Percentiles rank a stretch among this genome's conserved stretches.
Conservation (phyloP, 352 stramenopile genomes). For the Globisporangium recalcitrans region DNA sequence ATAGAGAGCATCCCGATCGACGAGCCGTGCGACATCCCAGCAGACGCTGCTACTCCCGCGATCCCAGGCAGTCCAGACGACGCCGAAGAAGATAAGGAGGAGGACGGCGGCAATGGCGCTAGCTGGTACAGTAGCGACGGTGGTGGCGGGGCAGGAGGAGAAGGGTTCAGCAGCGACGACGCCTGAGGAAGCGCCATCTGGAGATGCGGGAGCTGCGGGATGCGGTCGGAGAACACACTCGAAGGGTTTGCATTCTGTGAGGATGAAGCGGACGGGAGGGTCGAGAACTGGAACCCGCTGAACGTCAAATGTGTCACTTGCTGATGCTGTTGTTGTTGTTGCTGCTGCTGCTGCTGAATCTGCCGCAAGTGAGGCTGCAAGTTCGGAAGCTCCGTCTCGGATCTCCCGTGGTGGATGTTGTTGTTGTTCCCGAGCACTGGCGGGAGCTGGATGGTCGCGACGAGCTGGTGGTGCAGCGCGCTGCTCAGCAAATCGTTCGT, state of each 20-base stretch:
- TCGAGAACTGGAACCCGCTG: slow-evolving; percentile 30
- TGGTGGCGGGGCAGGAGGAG: slow-evolving; percentile 25
- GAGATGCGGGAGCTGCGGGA: slow-evolving; percentile 44
- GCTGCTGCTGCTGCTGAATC: slow-evolving; percentile 16
- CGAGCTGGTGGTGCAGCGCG: not conserved
- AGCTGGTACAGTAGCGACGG: slow-evolving; percentile 27
- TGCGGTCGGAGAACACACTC: slow-evolving; percentile 22
- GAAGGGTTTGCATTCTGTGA: slow-evolving; percentile 19
- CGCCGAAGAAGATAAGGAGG: not conserved
- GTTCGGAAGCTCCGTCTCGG: slow-evolving; percentile 19
- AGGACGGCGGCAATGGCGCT: slow-evolving; percentile 1
- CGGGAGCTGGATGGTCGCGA: slow-evolving; percentile 10
- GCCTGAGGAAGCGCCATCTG: slow-evolving; percentile 44
- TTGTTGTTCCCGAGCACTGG: slow-evolving; percentile 13
- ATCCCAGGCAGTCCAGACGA: slow-evolving; percentile 20
- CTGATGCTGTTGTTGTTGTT: not conserved
- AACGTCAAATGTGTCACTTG: slow-evolving; percentile 7
- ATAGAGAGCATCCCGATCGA: slow-evolving; percentile 20
- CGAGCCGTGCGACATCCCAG: not conserved
- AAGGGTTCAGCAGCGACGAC: slow-evolving; percentile 35
- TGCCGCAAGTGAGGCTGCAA: slow-evolving; percentile 21
- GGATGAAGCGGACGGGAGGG: slow-evolving; percentile 20
- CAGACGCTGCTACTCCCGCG: slow-evolving; percentile 13
- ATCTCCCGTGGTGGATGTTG: not conserved
- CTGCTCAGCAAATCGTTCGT: slow-evolving; percentile 14